These are phyloP conservation scores for Trypanosoma rangeli DNA, from an alignment of 208 protist species.

Conservation along the genomic window DNA sequence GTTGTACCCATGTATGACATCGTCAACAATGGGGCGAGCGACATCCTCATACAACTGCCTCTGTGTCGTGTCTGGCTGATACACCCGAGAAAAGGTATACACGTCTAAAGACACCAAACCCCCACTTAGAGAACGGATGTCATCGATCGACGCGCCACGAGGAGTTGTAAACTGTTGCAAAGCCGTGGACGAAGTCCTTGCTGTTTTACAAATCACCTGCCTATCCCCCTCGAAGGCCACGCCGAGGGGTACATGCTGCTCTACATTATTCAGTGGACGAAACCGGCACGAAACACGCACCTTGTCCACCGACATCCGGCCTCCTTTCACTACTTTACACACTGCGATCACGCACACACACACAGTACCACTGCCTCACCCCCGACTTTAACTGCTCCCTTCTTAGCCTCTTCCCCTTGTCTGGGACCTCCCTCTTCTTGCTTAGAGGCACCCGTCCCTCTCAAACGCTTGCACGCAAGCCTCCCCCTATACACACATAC, in stretches of 20 bases:
- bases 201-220: slow-evolving; percentile 17
- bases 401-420: too few species aligned
- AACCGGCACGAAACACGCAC: slow-evolving; percentile 35
- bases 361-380: too few species aligned
- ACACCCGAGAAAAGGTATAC: slow-evolving; percentile 73
- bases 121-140: background rate
- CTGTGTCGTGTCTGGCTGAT: slow-evolving; percentile 53
- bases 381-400: too few species aligned
- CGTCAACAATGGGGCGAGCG: slow-evolving; percentile 83
- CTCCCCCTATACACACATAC: too few species aligned
- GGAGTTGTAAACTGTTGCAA: background rate
- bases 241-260: slow-evolving; percentile 16
- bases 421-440: too few species aligned
- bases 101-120: background rate
- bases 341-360: background rate
- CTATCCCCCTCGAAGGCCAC: slow-evolving; percentile 23
- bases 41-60: slow-evolving; percentile 80
- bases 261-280: slow-evolving; percentile 25
- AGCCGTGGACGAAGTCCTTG: background rate
- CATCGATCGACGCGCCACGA: background rate
- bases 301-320: slow-evolving; percentile 15
- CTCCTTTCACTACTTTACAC: background rate
- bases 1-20: slow-evolving; percentile 91
- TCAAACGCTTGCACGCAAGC: too few species aligned
- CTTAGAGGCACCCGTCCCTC: too few species aligned